These are phyloP conservation scores for Hymenoscyphus linearis DNA, from an alignment of 2,329 filamentous ascomycete species.

Conservation along the genomic window DNA sequence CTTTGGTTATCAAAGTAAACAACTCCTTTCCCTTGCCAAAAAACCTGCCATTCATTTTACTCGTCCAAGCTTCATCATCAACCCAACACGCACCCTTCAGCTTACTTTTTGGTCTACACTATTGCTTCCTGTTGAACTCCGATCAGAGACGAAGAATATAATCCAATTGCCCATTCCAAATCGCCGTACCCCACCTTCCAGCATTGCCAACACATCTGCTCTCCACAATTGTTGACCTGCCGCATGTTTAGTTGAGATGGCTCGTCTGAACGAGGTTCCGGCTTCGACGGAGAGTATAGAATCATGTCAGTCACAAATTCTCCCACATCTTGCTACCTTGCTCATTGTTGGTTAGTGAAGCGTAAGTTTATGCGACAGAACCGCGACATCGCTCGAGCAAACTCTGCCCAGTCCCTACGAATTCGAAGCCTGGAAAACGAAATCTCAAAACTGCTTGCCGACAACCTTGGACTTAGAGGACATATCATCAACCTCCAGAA, in stretches of 20 bases:
- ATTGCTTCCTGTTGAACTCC: neutral
- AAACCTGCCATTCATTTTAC: neutral
- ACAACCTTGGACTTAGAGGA: constrained; percentile 69
- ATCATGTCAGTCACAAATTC: constrained; percentile 48
- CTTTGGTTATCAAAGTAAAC: constrained; percentile 9
- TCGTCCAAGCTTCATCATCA: neutral
- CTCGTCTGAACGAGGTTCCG: constrained; percentile 72
- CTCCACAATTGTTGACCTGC: constrained; percentile 12
- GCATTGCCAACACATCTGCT: neutral
- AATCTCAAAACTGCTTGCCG: constrained; percentile 66
- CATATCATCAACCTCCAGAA: constrained; percentile 66
- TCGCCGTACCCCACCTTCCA: neutral
- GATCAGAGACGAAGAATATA: neutral
- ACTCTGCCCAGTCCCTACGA: constrained; percentile 70
- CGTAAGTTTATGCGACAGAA: constrained; percentile 78
- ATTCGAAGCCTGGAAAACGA: constrained; percentile 75
- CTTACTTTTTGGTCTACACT: constrained; percentile 3
- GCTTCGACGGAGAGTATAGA: constrained; percentile 65
- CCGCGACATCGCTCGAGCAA: constrained; percentile 73
- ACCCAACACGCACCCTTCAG: neutral
- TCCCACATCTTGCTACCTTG: neutral
- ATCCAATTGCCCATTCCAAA: neutral
- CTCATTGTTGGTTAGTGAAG: constrained; percentile 52
- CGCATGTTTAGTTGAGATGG: constrained; percentile 49
- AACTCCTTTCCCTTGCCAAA: neutral